Base-by-base conservation (phyloP, 495 filamentous ascomycete species). In the Pseudomonodictys pantanalensis region DNA sequence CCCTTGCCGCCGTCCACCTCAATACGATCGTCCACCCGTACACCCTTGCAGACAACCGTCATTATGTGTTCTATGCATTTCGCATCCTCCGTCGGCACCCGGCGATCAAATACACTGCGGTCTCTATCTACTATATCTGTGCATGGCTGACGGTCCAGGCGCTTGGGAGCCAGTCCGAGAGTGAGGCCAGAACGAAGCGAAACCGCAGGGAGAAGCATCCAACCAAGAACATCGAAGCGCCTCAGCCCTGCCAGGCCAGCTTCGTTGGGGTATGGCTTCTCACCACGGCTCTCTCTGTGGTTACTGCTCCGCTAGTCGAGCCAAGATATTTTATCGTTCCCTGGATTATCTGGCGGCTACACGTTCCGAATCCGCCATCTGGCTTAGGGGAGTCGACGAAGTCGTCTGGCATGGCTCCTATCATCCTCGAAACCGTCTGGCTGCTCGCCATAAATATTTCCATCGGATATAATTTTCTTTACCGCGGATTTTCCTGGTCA, bases 1-100 rank as follows among this genome's bases (percentile, higher is more conserved):
- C 86, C 59, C 68, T 84, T 22, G 66, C 71, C 3, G 77, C 87
- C 9, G 81, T 95, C 23, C 80, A 84, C 60, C 86, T 77, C 79
- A 97, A 97, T 77, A 97, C 93, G 35, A 84, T 95, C 56, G 83
- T 98, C 51, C 93, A 98, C 70, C 93, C 93, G 0, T 98, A 97
- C 66, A 95, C 92, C 1, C 81, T 97, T 2, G 93, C 93, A 26
- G 93, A 98, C 70, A 98, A 98, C 73, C 79, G 93, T 2, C 95
- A 97, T 70, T 98, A 96, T 75, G 83, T 93, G 54, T 98, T 98
- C 75, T 98, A 98, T 72, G 78, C 93, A 56, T 97, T 98, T 76
- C 87, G 90, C 0, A 81, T 95, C 60, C 86, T 91, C 10, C 78
- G 82, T 2, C 75, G 76, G 22, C 83, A 90, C 53, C 75, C 80